Evolutionary conservation across 257 asterid species (phyloP).

Genomic region (Salvia miltiorrhiza): DNA sequence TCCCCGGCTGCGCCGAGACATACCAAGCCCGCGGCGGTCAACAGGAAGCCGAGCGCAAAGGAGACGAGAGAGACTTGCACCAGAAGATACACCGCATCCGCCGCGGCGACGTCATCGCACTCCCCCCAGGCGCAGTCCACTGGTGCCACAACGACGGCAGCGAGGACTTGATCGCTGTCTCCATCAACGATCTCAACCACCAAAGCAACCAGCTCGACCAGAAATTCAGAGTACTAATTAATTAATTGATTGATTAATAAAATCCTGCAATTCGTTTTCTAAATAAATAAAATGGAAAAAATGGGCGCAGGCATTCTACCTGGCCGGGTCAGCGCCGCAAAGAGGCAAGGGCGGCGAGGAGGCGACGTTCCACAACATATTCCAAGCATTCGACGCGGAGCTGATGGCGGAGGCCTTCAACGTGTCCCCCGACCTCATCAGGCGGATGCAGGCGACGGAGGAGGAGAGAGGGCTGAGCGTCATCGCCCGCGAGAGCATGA

Average conservation of each 20-base stretch:
- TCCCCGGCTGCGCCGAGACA: slow-evolving; percentile 78
- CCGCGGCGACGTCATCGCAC: slow-evolving; percentile 53
- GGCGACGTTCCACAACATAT: slow-evolving; percentile 41
- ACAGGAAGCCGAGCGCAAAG: background rate
- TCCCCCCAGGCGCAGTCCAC: slow-evolving; percentile 65
- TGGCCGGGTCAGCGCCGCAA: slow-evolving; percentile 51
- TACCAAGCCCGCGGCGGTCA: slow-evolving; percentile 23
- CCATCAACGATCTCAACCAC: slow-evolving; percentile 68
- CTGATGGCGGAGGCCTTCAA: slow-evolving; percentile 62
- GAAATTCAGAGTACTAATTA: slow-evolving; percentile 58
- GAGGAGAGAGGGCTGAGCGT: slow-evolving; percentile 56
- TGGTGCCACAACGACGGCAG: slow-evolving; percentile 67
- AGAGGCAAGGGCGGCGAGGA: slow-evolving; percentile 16
- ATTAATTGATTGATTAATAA: too few relatives aligned
- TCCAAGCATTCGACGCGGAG: slow-evolving; percentile 40
- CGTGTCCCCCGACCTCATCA: slow-evolving; percentile 33
- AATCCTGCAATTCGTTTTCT: too few relatives aligned
- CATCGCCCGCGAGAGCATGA: slow-evolving; percentile 35
- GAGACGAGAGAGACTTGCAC: slow-evolving; percentile 39
- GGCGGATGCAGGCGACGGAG: slow-evolving; percentile 35
- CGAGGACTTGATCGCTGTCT: slow-evolving; percentile 50
- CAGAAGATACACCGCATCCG: slow-evolving; percentile 58
- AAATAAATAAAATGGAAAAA: too few relatives aligned
- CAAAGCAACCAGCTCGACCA: slow-evolving; percentile 72
- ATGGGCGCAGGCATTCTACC: slow-evolving; percentile 45